Conservation (phyloP, 2,329 filamentous ascomycete genomes). For the Fusarium torulosum region DNA sequence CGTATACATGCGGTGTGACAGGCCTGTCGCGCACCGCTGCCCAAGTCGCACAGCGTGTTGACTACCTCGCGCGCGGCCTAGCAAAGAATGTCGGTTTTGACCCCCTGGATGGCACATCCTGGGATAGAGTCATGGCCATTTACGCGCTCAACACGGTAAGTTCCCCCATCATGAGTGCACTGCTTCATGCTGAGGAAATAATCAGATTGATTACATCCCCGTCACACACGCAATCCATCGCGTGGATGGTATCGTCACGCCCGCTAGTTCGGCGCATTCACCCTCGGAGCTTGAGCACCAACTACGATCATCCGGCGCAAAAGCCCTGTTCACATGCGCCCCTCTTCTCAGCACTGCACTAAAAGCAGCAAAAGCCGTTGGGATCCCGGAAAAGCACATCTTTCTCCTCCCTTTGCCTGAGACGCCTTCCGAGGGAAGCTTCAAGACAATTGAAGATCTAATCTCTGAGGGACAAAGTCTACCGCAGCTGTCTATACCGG, state of each 20-base stretch:
- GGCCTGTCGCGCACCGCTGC: conserved; percentile 73
- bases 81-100: conserved; percentile 74
- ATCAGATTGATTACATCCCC: conserved; percentile 78
- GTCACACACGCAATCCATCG: conserved; percentile 82
- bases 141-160: conserved; percentile 83
- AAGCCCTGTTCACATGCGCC: conserved; percentile 78
- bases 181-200: rapidly evolving
- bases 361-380: conserved; percentile 71
- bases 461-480: conserved; percentile 69
- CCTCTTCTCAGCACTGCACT: conserved; percentile 73
- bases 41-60: conserved; percentile 74
- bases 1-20: conserved; percentile 81
- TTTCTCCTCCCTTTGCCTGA: conserved; percentile 78
- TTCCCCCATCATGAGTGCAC: rapidly evolving
- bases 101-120: conserved; percentile 77
- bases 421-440: conserved; percentile 51
- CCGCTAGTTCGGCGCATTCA: conserved; percentile 81
- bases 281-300: conserved; percentile 78
- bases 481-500: conserved; percentile 64
- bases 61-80: conserved; percentile 76
- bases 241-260: conserved; percentile 77
- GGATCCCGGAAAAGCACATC: conserved; percentile 71
- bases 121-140: conserved; percentile 82
- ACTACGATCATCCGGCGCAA: conserved; percentile 75
- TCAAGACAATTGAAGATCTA: conserved; percentile 75